Conservation (phyloP, 2,329 filamentous ascomycete species). For the Colletotrichum somersetense region DNA sequence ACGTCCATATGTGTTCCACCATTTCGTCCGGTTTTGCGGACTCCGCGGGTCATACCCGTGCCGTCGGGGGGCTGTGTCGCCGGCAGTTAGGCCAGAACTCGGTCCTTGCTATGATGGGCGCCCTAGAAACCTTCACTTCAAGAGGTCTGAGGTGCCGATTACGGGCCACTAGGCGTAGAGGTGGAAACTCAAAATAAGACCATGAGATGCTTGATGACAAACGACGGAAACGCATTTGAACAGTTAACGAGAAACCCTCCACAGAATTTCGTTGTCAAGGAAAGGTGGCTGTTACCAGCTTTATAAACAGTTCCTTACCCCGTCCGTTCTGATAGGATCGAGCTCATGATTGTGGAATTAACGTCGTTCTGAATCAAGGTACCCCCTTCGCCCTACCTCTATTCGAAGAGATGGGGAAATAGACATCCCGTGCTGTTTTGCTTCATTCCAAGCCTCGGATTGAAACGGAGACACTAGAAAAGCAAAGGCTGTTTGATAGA, state of each 20-base stretch:
- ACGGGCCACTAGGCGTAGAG: background rate
- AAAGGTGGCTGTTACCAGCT: background rate
- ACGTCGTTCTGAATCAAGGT: background rate
- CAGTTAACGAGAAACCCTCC: too few species aligned
- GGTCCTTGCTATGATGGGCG: background rate
- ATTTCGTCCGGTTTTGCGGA: constrained; percentile 2
- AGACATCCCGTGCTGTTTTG: background rate
- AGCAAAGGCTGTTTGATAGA: background rate
- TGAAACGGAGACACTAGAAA: background rate
- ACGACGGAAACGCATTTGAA: background rate
- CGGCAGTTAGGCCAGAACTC: background rate
- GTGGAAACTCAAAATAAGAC: background rate
- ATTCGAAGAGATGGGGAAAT: background rate
- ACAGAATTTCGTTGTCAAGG: too few species aligned
- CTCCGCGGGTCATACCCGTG: background rate
- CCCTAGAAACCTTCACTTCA: background rate
- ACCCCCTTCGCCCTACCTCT: too few species aligned
- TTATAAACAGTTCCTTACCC: background rate
- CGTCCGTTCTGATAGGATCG: background rate
- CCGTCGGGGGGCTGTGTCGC: background rate
- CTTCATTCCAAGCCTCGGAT: background rate
- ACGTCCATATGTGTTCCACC: background rate
- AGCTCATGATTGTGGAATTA: background rate
- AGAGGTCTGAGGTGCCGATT: background rate
- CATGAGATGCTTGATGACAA: too few species aligned